Evolutionary conservation across 257 asterid species (phyloP).

Genomic region (Cruciata laevipes): DNA sequence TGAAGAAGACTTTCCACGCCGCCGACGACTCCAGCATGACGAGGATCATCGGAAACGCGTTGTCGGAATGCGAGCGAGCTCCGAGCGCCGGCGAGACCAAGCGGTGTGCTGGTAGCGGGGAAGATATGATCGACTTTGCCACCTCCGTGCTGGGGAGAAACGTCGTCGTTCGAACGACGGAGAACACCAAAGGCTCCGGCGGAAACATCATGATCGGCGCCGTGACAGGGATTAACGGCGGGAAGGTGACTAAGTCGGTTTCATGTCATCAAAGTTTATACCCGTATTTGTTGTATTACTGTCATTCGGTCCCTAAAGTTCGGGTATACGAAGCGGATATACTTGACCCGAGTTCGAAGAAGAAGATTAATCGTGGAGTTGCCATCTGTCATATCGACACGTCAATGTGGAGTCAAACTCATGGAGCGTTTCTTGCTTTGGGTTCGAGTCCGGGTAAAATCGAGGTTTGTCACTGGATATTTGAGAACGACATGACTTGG

Average conservation of each 20-base stretch:
- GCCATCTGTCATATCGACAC: conserved; percentile 92
- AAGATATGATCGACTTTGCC: conserved; percentile 90
- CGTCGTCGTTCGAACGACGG: conserved; percentile 52
- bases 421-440: conserved; percentile 73
- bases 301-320: conserved; percentile 93
- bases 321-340: conserved; percentile 87
- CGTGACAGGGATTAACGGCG: conserved; percentile 68
- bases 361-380: conserved; percentile 64
- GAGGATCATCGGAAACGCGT: conserved; percentile 36
- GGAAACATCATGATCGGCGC: conserved; percentile 43
- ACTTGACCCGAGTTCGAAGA: conserved; percentile 41
- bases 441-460: conserved; percentile 79
- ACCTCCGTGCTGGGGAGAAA: conserved; percentile 69
- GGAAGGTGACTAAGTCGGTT: conserved; percentile 62
- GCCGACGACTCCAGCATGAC: conserved; percentile 40
- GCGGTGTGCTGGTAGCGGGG: conserved; percentile 70
- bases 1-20: conserved; percentile 59
- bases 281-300: conserved; percentile 72
- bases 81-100: conserved; percentile 79
- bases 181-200: conserved; percentile 41
- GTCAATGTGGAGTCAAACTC: conserved; percentile 64
- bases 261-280: conserved; percentile 83
- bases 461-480: conserved; percentile 97
- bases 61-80: conserved; percentile 68
- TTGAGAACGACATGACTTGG: conserved; percentile 87